Evolutionary conservation across 208 protist species (phyloP), one percentile per base, ranked within the genome.

Genomic region (Porcisia hertigi): DNA sequence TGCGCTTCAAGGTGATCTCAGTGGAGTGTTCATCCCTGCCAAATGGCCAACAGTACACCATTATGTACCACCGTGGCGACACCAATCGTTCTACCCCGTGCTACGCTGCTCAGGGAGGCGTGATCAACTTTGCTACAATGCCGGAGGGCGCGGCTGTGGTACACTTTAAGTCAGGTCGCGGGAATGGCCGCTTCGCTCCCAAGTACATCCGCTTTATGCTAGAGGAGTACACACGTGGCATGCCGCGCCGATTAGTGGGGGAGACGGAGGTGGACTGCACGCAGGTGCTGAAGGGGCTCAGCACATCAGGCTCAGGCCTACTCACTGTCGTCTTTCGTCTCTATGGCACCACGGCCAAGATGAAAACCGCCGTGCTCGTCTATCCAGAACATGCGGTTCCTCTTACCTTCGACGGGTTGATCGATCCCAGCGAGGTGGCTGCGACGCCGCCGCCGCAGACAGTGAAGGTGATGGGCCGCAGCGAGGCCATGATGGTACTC

Each of bases 171-270:
- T 79, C 49, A 18, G 87, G 89, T 71, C 77, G 77, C 73, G 69
- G 49, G 36, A 82, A 80, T 11, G 20, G 59, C 58, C 86, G 90
- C 41, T 95, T 88, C 62, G 89, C 86, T 2, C 84, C 91, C 4
- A 97, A 97, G 81, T 92, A 88, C 79, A 90, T 97, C 52, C 86
- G 83, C 62, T 90, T 97, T 52, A 89, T 91, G 65, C 71, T 97
- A 5, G 93, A 97, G 76, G 90, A 97, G 82, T 95, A 92, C 78
- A 90, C 83, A 23, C 80, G 89, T 20, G 89, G 91, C 18, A 73
- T 74, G 57, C 87, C 93, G 43, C 90, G 92, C 59, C 85, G 84
- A 30, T 71, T 85, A 0, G 91, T 97, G 1, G 90, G 85, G 36
- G 89, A 95, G 75, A 84, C 82, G 58, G 82, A 94, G 73, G 71